Percentiles rank a stretch among this genome's conserved stretches.
Evolutionary conservation across 768 basidiomycete species (phyloP).

Genomic region (Gelatoporia subvermispora): DNA sequence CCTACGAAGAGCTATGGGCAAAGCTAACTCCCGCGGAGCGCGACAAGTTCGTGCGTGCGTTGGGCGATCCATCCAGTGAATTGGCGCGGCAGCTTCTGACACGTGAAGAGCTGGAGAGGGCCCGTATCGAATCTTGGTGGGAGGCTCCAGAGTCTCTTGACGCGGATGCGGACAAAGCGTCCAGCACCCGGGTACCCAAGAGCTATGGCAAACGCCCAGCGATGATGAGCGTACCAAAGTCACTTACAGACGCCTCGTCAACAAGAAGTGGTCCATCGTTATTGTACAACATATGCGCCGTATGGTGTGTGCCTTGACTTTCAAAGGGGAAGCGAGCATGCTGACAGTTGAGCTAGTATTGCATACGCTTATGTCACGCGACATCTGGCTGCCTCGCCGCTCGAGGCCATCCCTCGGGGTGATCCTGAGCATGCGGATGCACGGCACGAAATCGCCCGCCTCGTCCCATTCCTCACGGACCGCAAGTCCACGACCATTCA

Average conservation of each 20-base stretch:
- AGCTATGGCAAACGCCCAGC: slow-evolving; percentile 35
- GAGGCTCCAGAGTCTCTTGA: slow-evolving; percentile 25
- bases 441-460: slow-evolving; percentile 40
- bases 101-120: slow-evolving; percentile 48
- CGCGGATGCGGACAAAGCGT: slow-evolving; percentile 2
- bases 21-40: slow-evolving; percentile 58
- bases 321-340: not conserved
- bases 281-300: slow-evolving; percentile 63
- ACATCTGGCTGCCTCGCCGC: slow-evolving; percentile 52
- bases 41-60: slow-evolving; percentile 50
- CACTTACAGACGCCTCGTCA: slow-evolving; percentile 34
- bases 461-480: slow-evolving; percentile 63
- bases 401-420: slow-evolving; percentile 38
- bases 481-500: slow-evolving; percentile 53
- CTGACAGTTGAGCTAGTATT: slow-evolving; percentile 37
- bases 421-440: slow-evolving; percentile 44
- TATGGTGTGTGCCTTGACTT: slow-evolving; percentile 47
- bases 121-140: slow-evolving; percentile 74
- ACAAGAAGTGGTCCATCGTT: slow-evolving; percentile 29
- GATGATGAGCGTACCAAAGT: slow-evolving; percentile 41
- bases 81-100: slow-evolving; percentile 56
- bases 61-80: slow-evolving; percentile 60
- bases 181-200: not conserved
- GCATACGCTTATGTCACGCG: slow-evolving; percentile 67
- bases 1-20: slow-evolving; percentile 56